These are phyloP conservation scores for Aquilaria sinensis DNA, from an alignment of 345 rosid genomes.

Conservation along the genomic window DNA sequence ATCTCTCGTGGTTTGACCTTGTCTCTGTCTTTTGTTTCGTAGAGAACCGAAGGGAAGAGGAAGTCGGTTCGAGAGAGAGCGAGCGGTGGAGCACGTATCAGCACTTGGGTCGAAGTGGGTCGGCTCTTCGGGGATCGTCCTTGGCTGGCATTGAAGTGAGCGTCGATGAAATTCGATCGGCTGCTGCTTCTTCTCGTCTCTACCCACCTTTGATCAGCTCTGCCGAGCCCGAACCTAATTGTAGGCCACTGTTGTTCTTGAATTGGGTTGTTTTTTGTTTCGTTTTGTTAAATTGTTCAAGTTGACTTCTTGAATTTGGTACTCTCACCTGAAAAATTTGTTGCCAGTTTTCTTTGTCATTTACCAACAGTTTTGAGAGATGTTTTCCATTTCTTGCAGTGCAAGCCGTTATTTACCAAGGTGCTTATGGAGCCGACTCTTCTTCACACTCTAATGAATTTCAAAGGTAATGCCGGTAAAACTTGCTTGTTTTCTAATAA, in stretches of 20 bases:
- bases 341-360: background rate
- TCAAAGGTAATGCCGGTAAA: conserved; percentile 30
- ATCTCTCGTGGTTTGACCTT: background rate
- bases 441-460: conserved; percentile 30
- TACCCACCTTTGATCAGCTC: conserved; percentile 68
- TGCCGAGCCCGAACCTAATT: conserved; percentile 55
- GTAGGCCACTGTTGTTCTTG: conserved; percentile 18
- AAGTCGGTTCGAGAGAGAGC: conserved; percentile 28
- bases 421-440: conserved; percentile 48
- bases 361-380: background rate
- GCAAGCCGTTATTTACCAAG: conserved; percentile 50
- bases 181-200: conserved; percentile 40
- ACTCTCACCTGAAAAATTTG: conserved; percentile 3
- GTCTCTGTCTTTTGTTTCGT: conserved; percentile 5
- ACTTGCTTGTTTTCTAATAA: background rate
- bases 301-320: background rate
- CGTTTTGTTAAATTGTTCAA: background rate
- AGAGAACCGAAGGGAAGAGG: conserved; percentile 47
- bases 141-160: conserved; percentile 75
- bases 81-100: conserved; percentile 73
- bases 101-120: conserved; percentile 62
- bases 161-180: conserved; percentile 84
- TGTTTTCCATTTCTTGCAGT: conserved; percentile 33
- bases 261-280: background rate
- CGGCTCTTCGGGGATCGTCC: conserved; percentile 53